A percentile compares a stretch with the other conserved stretches of the same genome.
Evolutionary conservation across 768 basidiomycete genomes (phyloP).

Genomic region (Strobilomyces dryophilus): DNA sequence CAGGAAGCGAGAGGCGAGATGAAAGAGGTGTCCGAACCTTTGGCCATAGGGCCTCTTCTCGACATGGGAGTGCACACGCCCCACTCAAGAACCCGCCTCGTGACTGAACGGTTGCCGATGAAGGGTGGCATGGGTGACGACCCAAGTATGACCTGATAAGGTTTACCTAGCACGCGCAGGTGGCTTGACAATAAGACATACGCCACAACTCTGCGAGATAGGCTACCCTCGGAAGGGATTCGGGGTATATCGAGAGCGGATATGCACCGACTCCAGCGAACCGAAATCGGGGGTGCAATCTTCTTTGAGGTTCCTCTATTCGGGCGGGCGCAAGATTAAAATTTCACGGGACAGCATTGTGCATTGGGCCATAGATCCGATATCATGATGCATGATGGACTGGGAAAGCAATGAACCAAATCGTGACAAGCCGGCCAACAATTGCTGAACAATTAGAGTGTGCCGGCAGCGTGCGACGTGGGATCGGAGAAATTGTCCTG

Average conservation of each 20-base stretch:
- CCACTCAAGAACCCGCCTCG: neutral
- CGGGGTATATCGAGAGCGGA: conserved; percentile 4
- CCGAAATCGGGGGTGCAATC: conserved; percentile 15
- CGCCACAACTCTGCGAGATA: conserved; percentile 10
- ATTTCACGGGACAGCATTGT: conserved; percentile 15
- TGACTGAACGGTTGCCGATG: neutral
- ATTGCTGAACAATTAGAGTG: conserved; percentile 29
- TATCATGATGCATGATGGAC: conserved; percentile 10
- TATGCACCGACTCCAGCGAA: conserved; percentile 5
- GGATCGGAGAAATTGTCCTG: conserved; percentile 7
- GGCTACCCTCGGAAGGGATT: conserved; percentile 14
- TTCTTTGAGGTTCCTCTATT: conserved; percentile 33
- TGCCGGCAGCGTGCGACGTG: conserved; percentile 26
- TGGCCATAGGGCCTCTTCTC: neutral
- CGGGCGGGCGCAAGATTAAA: conserved; percentile 21
- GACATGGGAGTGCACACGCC: neutral
- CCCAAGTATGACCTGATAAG: conserved; percentile 5
- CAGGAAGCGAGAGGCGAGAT: conserved; percentile 7
- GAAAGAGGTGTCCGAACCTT: neutral
- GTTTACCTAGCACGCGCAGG: conserved; percentile 14
- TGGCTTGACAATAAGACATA: conserved; percentile 17
- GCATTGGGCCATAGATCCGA: conserved; percentile 22
- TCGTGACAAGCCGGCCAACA: conserved; percentile 10
- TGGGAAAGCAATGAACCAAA: conserved; percentile 12
- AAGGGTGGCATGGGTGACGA: neutral